Evolutionary conservation across 805 yeast species (phyloP), one percentile per base, ranked within the genome.

Genomic region (Metschnikowia colocasiae): DNA sequence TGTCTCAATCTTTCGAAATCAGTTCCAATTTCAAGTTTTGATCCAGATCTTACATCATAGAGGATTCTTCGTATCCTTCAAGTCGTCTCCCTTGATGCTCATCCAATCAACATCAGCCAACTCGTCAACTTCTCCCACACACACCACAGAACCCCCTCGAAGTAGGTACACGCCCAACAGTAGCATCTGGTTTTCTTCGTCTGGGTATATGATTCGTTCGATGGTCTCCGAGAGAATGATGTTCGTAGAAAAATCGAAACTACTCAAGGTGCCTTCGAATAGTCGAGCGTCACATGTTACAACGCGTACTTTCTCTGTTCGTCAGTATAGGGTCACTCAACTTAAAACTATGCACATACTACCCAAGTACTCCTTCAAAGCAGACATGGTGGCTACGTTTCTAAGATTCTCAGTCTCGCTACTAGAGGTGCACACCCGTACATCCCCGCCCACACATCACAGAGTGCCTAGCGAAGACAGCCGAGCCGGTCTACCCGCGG

Each of bases 241-340:
- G 58, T 85, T 85, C 20, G 86, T 78, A 38, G 79, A 71, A 52
- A 81, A 79, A 60, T 85, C 92, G 56, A 71, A 84, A 6, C 91
- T 89, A 53, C 65, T 66, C 19, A 72, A 64, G 18, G 57, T 61
- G 3, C 77, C 77, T 55, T 71, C 75, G 36, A 77, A 69, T 44
- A 75, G 68, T 41, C 79, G 66, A 9, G 84, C 86, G 53, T 80
- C 84, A 6, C 81, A 69, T 2, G 84, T 79, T 38, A 82, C 65
- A 26, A 81, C 73, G 45, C 80, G 75, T 12, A 82, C 82, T 53
- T 68, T 68, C 54, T 75, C 80, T 67, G 50, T 7, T 27, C 20
- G 50, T 47, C 37, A 40, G 66, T 64, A 48, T 23, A n/a, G 18
- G 9, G 23, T 9, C 9, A 16, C 13, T 9, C 16, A 15, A n/a